Percentiles rank a stretch among this genome's conserved stretches.
Conservation (phyloP, 768 basidiomycete genomes). For the Termitomyces sp. region DNA sequence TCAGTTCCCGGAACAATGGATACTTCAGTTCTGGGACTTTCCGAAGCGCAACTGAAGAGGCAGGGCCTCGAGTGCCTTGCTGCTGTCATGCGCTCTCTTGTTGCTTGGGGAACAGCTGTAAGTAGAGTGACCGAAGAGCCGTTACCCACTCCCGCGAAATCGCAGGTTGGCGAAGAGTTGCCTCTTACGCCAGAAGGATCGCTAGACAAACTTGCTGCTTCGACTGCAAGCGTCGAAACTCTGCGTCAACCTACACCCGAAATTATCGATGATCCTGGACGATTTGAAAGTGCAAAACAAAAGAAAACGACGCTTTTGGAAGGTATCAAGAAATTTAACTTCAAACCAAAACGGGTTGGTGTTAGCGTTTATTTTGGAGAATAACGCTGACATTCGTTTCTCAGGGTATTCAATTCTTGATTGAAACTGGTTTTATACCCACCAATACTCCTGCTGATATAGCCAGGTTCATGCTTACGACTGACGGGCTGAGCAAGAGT, state of each 20-base stretch:
- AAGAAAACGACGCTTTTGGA: constrained; percentile 93
- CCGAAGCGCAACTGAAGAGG: constrained; percentile 81
- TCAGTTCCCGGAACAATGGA: constrained; percentile 67
- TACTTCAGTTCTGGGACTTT: constrained; percentile 61
- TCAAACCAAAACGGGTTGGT: constrained; percentile 92
- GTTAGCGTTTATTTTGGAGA: background rate
- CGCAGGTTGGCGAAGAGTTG: constrained; percentile 51
- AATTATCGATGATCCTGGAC: constrained; percentile 81
- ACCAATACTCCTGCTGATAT: constrained; percentile 71
- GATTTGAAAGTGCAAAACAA: constrained; percentile 94
- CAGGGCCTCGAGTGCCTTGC: constrained; percentile 96
- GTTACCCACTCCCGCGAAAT: constrained; percentile 35
- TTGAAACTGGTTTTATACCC: constrained; percentile 85
- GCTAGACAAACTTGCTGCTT: constrained; percentile 49
- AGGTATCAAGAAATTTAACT: constrained; percentile 97
- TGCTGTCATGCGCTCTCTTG: constrained; percentile 83
- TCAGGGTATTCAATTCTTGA: constrained; percentile 85
- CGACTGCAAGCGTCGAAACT: constrained; percentile 47
- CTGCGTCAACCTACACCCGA: constrained; percentile 75
- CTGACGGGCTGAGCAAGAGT: constrained; percentile 91
- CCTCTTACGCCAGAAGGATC: constrained; percentile 54
- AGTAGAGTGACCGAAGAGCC: constrained; percentile 43
- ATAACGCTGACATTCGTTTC: background rate
- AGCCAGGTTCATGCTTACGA: constrained; percentile 79
- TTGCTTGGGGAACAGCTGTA: constrained; percentile 79